These are phyloP conservation scores for Gymnopilus dilepis DNA, from an alignment of 768 basidiomycete species.

Conservation along the genomic window DNA sequence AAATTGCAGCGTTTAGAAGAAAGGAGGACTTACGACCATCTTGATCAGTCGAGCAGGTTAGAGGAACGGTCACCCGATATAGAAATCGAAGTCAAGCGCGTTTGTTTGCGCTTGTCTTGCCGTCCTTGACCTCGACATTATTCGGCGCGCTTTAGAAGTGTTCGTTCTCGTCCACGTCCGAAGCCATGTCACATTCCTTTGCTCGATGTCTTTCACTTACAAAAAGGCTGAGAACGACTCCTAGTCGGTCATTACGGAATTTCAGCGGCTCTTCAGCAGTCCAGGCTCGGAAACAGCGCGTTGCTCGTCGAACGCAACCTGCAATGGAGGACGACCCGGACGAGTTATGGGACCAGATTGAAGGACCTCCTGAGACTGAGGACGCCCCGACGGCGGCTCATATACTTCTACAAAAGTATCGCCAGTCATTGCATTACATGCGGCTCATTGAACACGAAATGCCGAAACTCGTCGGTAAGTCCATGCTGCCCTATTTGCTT, in stretches of 20 bases:
- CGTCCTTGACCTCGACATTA: slow-evolving; percentile 5
- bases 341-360: slow-evolving; percentile 48
- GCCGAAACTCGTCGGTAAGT: slow-evolving; percentile 80
- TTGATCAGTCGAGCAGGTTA: slow-evolving; percentile 9
- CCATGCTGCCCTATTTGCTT: not conserved
- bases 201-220: slow-evolving; percentile 21
- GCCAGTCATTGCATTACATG: slow-evolving; percentile 76
- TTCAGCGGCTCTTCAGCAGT: slow-evolving; percentile 25
- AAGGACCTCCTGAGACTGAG: slow-evolving; percentile 52
- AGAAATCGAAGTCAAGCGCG: not conserved
- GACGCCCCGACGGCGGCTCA: slow-evolving; percentile 78
- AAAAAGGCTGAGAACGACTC: slow-evolving; percentile 14
- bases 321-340: slow-evolving; percentile 47
- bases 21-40: slow-evolving; percentile 57
- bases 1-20: not conserved
- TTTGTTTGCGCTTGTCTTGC: slow-evolving; percentile 25
- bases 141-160: slow-evolving; percentile 9
- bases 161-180: not conserved
- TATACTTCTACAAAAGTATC: slow-evolving; percentile 72
- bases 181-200: slow-evolving; percentile 22
- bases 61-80: not conserved
- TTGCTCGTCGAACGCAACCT: slow-evolving; percentile 39
- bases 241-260: not conserved
- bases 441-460: slow-evolving; percentile 89
- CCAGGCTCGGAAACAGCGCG: slow-evolving; percentile 17